Conservation (phyloP, 129 eudicot species). For the Sambucus nigra region DNA sequence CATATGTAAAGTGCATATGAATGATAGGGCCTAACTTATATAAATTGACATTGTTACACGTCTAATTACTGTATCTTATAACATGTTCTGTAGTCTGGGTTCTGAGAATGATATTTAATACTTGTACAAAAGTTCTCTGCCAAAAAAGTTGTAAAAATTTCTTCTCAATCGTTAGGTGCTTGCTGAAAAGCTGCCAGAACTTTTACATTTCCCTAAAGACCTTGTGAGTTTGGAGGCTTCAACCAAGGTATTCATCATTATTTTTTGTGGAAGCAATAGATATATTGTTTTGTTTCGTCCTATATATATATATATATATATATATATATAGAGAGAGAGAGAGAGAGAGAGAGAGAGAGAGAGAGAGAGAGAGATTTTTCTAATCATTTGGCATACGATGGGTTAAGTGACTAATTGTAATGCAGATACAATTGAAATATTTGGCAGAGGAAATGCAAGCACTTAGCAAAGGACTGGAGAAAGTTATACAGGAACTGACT, state of each 20-base stretch:
- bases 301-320: background rate
- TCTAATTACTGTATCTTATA: too few species aligned
- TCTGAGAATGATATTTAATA: too few species aligned
- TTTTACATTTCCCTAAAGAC: constrained; percentile 53
- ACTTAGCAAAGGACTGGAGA: constrained; percentile 63
- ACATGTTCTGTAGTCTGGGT: too few species aligned
- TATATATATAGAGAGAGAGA: background rate
- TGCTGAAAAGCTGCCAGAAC: constrained; percentile 61
- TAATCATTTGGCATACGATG: background rate
- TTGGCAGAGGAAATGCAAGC: constrained; percentile 92
- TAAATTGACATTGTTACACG: too few species aligned
- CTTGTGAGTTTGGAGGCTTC: constrained; percentile 51
- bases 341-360: too few species aligned
- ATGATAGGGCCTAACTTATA: too few species aligned
- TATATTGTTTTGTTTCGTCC: background rate
- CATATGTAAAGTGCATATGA: too few species aligned
- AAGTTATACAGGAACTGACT: constrained; percentile 59
- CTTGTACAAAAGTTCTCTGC: too few species aligned
- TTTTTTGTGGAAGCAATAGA: background rate
- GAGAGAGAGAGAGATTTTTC: too few species aligned
- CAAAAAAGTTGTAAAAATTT: too few species aligned
- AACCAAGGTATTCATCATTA: constrained; percentile 37
- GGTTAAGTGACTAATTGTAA: background rate
- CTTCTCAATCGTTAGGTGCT: constrained; percentile 34
- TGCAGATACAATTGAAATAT: constrained; percentile 63